Evolutionary conservation across 2,329 filamentous ascomycete genomes (phyloP), one percentile per base, ranked within the genome.

Genomic region (Karstenula rhodostoma): DNA sequence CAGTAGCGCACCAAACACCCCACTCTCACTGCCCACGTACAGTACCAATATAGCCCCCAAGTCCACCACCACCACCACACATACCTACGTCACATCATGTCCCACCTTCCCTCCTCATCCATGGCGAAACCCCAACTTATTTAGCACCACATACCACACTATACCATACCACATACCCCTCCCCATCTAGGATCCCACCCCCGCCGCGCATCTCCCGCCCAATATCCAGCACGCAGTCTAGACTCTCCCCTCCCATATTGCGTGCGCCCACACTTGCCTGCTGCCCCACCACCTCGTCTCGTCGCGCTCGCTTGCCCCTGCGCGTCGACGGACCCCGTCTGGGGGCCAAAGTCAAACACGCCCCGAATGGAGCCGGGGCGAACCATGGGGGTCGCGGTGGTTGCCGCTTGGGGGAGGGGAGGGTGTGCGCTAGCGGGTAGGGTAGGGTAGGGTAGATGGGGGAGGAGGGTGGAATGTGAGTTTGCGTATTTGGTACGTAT

Each of bases 151-250:
- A n/a, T n/a, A n/a, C 27, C 27, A 29, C 27, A 29, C 27, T 8
- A 29, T 29, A 4, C 4, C 27, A 29, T 29, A 12, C 13, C 10
- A 13, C 3, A 13, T 35, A 7, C 33, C 33, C 33, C 33, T 35
- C 33, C 33, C 33, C 3, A 50, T 8, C 32, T 4, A 33, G 35
- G 33, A 40, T 52, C 33, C 49, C 33, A 25, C 25, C 29, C 37
- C 50, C 23, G 43, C 37, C 35, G 12, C 4, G 49, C 49, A 52
- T 52, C 49, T 50, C 48, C 48, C 48, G 48, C 48, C 29, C n/a
- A 27, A 47, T 47, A 29, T 32, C 23, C 13, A 15, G 3, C 29
- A n/a, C 29, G 29, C 29, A 10, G 29, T 32, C 29, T 10, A 32
- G 29, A 32, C 29, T 32, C 12, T 2, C 12, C 7, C 15, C 19